Conservation (phyloP, 2,329 filamentous ascomycete genomes). For the Graphilbum ipis-grandicollis region DNA sequence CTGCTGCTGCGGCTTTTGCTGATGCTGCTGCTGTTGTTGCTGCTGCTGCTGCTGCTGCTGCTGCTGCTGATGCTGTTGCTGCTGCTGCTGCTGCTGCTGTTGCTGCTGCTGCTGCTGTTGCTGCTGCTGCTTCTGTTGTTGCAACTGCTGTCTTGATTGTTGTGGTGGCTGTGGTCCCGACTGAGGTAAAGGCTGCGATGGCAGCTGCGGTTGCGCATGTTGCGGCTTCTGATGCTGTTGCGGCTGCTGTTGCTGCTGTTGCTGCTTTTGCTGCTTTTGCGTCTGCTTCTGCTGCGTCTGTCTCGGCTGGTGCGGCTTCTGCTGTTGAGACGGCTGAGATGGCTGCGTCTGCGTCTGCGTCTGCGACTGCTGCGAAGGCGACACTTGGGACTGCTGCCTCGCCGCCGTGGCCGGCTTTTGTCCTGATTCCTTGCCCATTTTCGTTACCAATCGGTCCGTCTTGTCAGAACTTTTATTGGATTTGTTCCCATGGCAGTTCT, state of each 20-base stretch:
- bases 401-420: slow-evolving; percentile 29
- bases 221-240: neutral
- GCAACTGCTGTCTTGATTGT: neutral
- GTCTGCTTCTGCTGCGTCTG: neutral
- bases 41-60: slow-evolving; percentile 3
- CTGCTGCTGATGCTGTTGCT: neutral
- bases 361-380: slow-evolving; percentile 7
- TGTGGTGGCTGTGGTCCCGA: neutral
- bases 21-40: neutral
- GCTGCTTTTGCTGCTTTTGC: neutral
- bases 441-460: slow-evolving; percentile 44
- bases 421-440: slow-evolving; percentile 32
- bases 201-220: neutral
- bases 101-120: neutral
- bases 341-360: slow-evolving; percentile 13
- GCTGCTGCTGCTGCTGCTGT: neutral
- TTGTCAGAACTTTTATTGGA: slow-evolving; percentile 36
- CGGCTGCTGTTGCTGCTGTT: neutral
- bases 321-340: slow-evolving; percentile 11
- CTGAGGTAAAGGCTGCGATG: neutral
- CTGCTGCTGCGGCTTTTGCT: neutral
- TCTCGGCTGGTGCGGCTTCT: neutral
- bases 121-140: neutral
- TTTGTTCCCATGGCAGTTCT: slow-evolving; percentile 48
- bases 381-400: slow-evolving; percentile 11